These are phyloP conservation scores for Pyrenopolyporus hunteri DNA, from an alignment of 495 filamentous ascomycete genomes.

Conservation along the genomic window DNA sequence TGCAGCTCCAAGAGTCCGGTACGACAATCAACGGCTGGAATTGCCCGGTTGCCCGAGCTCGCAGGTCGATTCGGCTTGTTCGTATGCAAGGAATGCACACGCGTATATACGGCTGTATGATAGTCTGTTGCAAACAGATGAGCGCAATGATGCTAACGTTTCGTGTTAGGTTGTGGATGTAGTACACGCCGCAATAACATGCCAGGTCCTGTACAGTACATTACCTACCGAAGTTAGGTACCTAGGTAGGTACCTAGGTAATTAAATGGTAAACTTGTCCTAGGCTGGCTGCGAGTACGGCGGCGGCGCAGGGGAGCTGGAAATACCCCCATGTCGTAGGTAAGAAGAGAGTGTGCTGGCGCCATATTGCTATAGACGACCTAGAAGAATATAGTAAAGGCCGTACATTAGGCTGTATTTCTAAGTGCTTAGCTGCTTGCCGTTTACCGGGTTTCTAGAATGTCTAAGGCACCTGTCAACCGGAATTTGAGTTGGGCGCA, in stretches of 20 bases:
- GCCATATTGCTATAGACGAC: not conserved
- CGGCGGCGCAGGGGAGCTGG: not conserved
- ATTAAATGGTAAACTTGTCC: too few species aligned
- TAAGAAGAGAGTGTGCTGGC: not conserved
- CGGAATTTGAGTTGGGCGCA: too few species aligned
- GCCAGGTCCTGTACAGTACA: too few species aligned
- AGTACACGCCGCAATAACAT: too few species aligned
- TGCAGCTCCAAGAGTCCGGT: not conserved
- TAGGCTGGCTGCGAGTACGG: not conserved
- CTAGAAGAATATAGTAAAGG: not conserved
- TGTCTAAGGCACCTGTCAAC: slow-evolving; percentile 10
- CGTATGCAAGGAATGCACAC: not conserved
- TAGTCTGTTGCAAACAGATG: not conserved
- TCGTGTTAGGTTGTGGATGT: not conserved
- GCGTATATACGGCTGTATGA: not conserved
- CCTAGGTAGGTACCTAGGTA: too few species aligned
- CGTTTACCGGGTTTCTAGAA: slow-evolving; percentile 15
- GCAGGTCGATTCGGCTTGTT: too few species aligned
- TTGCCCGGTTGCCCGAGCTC: too few species aligned
- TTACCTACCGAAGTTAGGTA: too few species aligned
- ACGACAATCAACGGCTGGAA: not conserved
- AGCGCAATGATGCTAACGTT: not conserved
- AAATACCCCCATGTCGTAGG: too few species aligned
- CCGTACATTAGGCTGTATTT: slow-evolving; percentile 2
- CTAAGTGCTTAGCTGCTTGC: slow-evolving; percentile 28